Evolutionary conservation across 495 filamentous ascomycete genomes (phyloP).

Genomic region (Podospora fimiseda): DNA sequence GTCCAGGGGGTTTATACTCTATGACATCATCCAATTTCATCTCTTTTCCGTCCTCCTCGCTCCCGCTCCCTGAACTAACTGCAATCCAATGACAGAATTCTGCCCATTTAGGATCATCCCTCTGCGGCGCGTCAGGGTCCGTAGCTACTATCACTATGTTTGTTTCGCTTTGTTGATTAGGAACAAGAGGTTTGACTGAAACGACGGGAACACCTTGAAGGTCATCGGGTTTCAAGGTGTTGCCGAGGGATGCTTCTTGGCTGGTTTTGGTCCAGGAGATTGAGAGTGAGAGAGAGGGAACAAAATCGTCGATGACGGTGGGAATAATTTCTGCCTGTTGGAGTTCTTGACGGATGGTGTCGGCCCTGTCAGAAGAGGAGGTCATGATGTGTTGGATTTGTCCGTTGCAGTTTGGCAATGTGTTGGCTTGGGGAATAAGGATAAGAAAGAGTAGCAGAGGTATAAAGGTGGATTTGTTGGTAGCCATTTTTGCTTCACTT

Average conservation of each 20-base stretch:
- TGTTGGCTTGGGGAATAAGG: not conserved
- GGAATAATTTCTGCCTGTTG: slow-evolving; percentile 57
- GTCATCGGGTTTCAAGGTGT: slow-evolving; percentile 48
- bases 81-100: slow-evolving; percentile 71
- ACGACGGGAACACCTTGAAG: slow-evolving; percentile 47
- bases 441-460: not conserved
- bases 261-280: slow-evolving; percentile 42
- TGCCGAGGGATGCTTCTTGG: slow-evolving; percentile 50
- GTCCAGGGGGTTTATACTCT: slow-evolving; percentile 54
- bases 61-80: too few relatives aligned
- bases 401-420: too few relatives aligned
- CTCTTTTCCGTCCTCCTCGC: too few relatives aligned
- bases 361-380: not conserved
- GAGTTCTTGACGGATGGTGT: slow-evolving; percentile 33
- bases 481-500: too few relatives aligned
- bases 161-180: slow-evolving; percentile 4
- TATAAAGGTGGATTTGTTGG: not conserved
- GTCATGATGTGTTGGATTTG: not conserved
- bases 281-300: slow-evolving; percentile 46
- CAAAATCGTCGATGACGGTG: slow-evolving; percentile 60
- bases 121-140: slow-evolving; percentile 65
- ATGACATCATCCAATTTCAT: slow-evolving; percentile 40
- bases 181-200: slow-evolving; percentile 15
- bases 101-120: slow-evolving; percentile 57
- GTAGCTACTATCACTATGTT: slow-evolving; percentile 47